Conservation (phyloP, 106 monocot genomes). For the Platanthera zijinensis region DNA sequence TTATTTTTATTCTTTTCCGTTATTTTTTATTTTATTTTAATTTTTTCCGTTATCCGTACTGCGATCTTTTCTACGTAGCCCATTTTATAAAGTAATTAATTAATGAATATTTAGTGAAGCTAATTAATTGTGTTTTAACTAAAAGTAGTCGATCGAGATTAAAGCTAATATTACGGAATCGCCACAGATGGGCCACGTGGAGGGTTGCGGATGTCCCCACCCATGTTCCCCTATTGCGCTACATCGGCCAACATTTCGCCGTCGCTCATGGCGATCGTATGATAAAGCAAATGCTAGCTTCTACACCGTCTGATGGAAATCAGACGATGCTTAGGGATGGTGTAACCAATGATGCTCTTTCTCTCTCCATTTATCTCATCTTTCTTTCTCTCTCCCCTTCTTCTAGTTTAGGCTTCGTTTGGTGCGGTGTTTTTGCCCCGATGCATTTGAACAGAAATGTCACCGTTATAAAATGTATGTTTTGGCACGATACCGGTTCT, state of each 20-base stretch:
- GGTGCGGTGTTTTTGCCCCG: too few species aligned
- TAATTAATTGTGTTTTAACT: too few species aligned
- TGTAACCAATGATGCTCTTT: too few species aligned
- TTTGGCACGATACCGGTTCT: too few species aligned
- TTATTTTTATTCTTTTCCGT: not conserved
- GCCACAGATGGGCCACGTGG: not conserved
- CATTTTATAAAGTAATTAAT: too few species aligned
- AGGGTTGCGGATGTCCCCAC: not conserved
- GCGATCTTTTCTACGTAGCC: not conserved
- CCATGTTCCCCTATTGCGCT: not conserved
- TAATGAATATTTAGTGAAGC: too few species aligned
- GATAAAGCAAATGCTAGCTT: not conserved
- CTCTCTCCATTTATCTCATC: too few species aligned
- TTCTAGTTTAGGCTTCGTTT: too few species aligned
- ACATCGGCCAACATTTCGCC: not conserved
- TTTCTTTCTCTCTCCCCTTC: too few species aligned
- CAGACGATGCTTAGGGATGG: not conserved
- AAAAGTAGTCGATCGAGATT: too few species aligned
- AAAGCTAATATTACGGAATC: not conserved
- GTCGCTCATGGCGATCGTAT: not conserved
- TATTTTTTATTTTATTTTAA: not conserved
- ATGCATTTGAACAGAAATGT: too few species aligned
- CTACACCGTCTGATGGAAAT: not conserved
- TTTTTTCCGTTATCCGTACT: not conserved
- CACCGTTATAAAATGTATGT: too few species aligned